Evolutionary conservation across 495 filamentous ascomycete species (phyloP), one percentile per base, ranked within the genome.

Genomic region (Lophium mytilinum): DNA sequence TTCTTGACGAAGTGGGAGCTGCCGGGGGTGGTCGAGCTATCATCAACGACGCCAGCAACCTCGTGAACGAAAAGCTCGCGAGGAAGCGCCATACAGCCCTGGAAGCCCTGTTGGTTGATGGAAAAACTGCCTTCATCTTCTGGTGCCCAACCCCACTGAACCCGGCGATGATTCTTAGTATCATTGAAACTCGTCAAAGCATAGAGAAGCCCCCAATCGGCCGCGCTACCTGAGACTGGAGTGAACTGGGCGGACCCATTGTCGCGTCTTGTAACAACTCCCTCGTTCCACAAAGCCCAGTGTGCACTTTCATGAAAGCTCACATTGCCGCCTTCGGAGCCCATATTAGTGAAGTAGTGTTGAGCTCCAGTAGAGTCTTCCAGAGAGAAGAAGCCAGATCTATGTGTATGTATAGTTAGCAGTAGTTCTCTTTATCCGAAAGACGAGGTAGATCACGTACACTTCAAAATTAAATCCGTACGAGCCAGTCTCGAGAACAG

Each of bases 401-500:
- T 62, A 17, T 1, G 6, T 54, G 57, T 19, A 1, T 9, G 57
- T 19, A 1, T 9, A 9, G 35, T 37, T 33, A 43, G 42, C 12
- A 14, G 12, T n/a, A 7, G 19, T 9, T 24, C 10, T 53, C 9
- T 30, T 30, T 30, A 9, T 14, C 8, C 8, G 19, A 34, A 1
- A 37, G 2, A 10, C 19, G 11, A 46, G 10, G 30, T 14, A 47
- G 3, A 48, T 48, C 60, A 30, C 6, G 50, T 52, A 63, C 52
- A 81, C 77, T 63, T 83, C 80, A 68, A 80, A 83, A 64, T 83
- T 83, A 49, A 75, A 76, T 0, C 75, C 78, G 39, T 77, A 73
- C n/a, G 75, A 71, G 3, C 78, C 76, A 0, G 78, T 78, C 42
- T 70, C 68, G 11, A 70, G 62, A 40, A 76, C 62, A 19, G 63